These are phyloP conservation scores for Penicillium sp. DNA, from an alignment of 2,329 filamentous ascomycete genomes.

Conservation along the genomic window DNA sequence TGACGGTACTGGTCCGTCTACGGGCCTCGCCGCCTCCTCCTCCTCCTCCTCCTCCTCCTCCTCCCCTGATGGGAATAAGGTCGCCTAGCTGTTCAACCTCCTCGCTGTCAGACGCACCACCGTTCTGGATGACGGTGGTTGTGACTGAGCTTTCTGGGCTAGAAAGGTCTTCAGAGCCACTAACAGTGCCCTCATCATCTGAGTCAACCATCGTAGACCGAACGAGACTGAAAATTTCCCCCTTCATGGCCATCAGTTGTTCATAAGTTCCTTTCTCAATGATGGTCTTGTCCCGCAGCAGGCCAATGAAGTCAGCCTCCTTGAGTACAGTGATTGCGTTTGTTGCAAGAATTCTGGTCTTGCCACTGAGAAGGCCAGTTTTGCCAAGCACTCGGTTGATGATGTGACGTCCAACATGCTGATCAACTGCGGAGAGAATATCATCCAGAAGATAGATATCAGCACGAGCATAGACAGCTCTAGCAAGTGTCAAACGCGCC, in stretches of 20 bases:
- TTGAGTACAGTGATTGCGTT: conserved; percentile 90
- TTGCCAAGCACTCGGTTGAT: conserved; percentile 91
- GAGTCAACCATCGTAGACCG: conserved; percentile 61
- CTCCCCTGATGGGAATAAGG: conserved; percentile 69
- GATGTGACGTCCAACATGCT: conserved; percentile 90
- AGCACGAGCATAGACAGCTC: conserved; percentile 94
- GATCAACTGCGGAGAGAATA: conserved; percentile 93
- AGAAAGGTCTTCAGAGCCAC: conserved; percentile 60
- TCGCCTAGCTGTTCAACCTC: conserved; percentile 72
- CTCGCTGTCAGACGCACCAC: conserved; percentile 55
- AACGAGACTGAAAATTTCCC: conserved; percentile 80
- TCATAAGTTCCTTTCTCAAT: conserved; percentile 86
- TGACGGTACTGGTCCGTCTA: conserved; percentile 67
- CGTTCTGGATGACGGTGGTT: conserved; percentile 51
- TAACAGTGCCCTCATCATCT: conserved; percentile 45
- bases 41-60: conserved; percentile 60
- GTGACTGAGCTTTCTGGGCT: conserved; percentile 68
- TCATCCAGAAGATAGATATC: conserved; percentile 95
- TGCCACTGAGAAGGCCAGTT: conserved; percentile 75
- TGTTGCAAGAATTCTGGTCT: conserved; percentile 89
- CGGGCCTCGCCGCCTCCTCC: conserved; percentile 59
- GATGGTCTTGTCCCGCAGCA: conserved; percentile 79
- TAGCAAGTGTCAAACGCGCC: conserved; percentile 83
- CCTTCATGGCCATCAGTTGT: conserved; percentile 90
- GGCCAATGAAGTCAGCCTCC: conserved; percentile 82